Conservation (phyloP, 768 basidiomycete species). For the Phylloporus arenicola region DNA sequence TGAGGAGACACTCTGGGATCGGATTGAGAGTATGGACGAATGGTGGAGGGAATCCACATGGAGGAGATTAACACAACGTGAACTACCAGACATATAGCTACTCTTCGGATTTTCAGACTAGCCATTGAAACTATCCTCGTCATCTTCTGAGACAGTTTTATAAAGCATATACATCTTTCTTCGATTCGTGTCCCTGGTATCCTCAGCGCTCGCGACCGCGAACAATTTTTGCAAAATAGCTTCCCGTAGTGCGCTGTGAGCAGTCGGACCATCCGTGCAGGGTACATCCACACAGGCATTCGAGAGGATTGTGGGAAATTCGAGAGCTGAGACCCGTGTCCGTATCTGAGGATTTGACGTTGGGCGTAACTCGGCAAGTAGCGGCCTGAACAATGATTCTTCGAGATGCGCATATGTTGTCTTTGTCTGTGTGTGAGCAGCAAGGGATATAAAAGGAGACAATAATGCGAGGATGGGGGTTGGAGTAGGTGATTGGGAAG, state of each 20-base stretch:
- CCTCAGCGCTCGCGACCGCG: conserved; percentile 63
- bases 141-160: conserved; percentile 52
- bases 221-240: conserved; percentile 62
- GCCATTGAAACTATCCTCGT: conserved; percentile 26
- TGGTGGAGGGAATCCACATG: conserved; percentile 95
- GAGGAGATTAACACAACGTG: conserved; percentile 74
- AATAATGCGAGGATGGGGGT: conserved; percentile 53
- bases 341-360: conserved; percentile 44
- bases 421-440: conserved; percentile 59
- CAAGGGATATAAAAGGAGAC: conserved; percentile 65
- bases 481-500: conserved; percentile 27
- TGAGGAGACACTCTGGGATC: conserved; percentile 82
- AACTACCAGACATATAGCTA: conserved; percentile 65
- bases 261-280: conserved; percentile 33
- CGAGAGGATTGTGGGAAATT: conserved; percentile 41
- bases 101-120: neutral
- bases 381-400: conserved; percentile 60
- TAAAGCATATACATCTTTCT: conserved; percentile 80
- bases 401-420: conserved; percentile 72
- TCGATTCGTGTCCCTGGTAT: conserved; percentile 74
- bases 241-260: conserved; percentile 39
- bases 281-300: conserved; percentile 51
- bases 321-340: conserved; percentile 27
- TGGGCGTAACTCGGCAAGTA: conserved; percentile 50
- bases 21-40: conserved; percentile 75